These are phyloP conservation scores for Filosporella fistucella DNA, from an alignment of 495 filamentous ascomycete genomes.

Conservation along the genomic window DNA sequence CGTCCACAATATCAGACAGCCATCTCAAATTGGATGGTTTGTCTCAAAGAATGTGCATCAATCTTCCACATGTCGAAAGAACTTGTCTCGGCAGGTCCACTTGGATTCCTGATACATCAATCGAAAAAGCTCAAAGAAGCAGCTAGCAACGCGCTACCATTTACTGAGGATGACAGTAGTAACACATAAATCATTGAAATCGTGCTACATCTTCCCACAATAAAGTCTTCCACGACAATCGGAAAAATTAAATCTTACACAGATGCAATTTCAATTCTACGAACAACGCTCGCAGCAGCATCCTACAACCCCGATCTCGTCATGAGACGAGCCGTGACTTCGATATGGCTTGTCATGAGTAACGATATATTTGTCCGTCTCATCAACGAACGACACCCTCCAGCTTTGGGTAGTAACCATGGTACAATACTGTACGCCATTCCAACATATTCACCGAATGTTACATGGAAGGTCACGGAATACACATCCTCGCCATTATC, in stretches of 20 bases:
- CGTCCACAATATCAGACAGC: not conserved
- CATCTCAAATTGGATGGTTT: conserved; percentile 10
- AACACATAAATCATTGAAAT: not conserved
- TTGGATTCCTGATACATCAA: conserved; percentile 7
- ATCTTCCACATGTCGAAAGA: not conserved
- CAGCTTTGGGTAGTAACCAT: conserved; percentile 8
- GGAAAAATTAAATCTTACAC: conserved; percentile 9
- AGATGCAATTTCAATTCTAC: conserved; percentile 5
- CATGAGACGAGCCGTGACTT: not conserved
- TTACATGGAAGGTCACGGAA: too few relatives aligned
- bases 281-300: conserved; percentile 6
- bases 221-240: conserved; percentile 9
- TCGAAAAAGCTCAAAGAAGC: not conserved
- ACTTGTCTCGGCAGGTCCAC: conserved; percentile 6
- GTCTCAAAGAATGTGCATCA: conserved; percentile 5
- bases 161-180: conserved; percentile 6
- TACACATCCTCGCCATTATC: too few relatives aligned
- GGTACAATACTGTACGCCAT: conserved; percentile 16
- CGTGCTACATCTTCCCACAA: not conserved
- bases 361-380: conserved; percentile 2
- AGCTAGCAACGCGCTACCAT: not conserved
- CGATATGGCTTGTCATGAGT: conserved; percentile 2
- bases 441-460: too few relatives aligned
- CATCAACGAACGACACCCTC: conserved; percentile 6
- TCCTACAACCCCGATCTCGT: not conserved